Evolutionary conservation across 2,329 filamentous ascomycete genomes (phyloP).

Genomic region (Exutisphaerella laricina): DNA sequence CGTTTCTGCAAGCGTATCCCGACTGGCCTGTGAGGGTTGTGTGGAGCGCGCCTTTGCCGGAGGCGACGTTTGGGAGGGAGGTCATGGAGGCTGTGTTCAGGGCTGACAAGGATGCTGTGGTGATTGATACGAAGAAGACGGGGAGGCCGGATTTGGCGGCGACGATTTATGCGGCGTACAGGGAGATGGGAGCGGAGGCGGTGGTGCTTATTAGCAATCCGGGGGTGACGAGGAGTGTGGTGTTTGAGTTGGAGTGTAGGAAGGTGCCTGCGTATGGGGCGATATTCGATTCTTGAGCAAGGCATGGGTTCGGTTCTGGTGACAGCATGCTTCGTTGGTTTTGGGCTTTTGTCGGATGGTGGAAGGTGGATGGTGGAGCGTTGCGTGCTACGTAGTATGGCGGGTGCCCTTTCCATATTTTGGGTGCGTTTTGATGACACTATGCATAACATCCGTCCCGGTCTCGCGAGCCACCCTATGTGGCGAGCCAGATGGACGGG

Average conservation of each 20-base stretch:
- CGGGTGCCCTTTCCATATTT: no score
- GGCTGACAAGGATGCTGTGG: constrained; percentile 57
- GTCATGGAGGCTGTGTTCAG: constrained; percentile 52
- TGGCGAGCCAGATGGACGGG: no score
- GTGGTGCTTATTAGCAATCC: constrained; percentile 70
- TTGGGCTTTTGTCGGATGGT: no score
- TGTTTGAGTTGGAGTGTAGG: constrained; percentile 61
- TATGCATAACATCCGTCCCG: no score
- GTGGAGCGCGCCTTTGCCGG: constrained; percentile 61
- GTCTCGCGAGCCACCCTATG: no score
- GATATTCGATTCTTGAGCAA: constrained; percentile 72
- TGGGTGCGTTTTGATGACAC: no score
- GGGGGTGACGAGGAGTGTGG: constrained; percentile 60
- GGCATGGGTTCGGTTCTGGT: no score
- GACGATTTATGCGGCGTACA: constrained; percentile 48
- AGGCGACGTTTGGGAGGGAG: constrained; percentile 55
- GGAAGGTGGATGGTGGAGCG: no score
- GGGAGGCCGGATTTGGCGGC: constrained; percentile 58
- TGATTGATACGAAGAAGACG: constrained; percentile 59
- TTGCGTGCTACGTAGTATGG: no score
- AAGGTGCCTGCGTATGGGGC: constrained; percentile 65
- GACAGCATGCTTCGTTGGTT: no score
- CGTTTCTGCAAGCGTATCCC: constrained; percentile 50
- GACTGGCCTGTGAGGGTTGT: constrained; percentile 54
- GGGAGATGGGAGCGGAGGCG: constrained; percentile 53